A percentile compares a stretch with the other conserved stretches of the same genome.
These are phyloP conservation scores for Suhomyces coccinellae DNA, from an alignment of 1,139 yeast species.

Conservation along the genomic window DNA sequence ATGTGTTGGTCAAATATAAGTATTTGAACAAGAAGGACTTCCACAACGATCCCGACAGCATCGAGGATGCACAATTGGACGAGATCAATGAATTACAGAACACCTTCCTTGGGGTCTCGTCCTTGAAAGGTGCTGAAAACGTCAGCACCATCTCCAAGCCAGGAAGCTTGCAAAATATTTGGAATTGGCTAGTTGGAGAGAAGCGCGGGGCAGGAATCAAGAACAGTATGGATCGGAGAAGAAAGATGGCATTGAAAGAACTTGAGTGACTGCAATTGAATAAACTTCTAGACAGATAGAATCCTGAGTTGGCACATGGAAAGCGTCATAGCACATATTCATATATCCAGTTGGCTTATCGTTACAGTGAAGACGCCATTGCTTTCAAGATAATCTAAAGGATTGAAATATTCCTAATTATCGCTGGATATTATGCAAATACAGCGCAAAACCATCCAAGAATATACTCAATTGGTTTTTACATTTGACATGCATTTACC, in stretches of 20 bases:
- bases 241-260: constrained; percentile 45
- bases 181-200: constrained; percentile 29
- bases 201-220: constrained; percentile 19
- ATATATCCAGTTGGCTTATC: not conserved
- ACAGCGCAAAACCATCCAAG: no score
- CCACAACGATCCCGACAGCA: constrained; percentile 25
- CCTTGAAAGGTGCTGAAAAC: constrained; percentile 41
- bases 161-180: constrained; percentile 22
- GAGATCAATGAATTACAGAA: constrained; percentile 35
- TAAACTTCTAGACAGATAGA: not conserved
- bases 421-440: no score
- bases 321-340: not conserved
- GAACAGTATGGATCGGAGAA: constrained; percentile 39
- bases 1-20: constrained; percentile 22
- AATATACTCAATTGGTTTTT: no score
- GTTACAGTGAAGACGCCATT: no score
- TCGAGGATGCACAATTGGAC: constrained; percentile 23
- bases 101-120: constrained; percentile 41
- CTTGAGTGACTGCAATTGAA: constrained; percentile 26
- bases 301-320: not conserved
- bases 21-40: constrained; percentile 32
- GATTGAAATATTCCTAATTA: no score
- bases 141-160: constrained; percentile 33
- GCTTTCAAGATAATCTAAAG: no score
- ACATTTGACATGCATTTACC: not conserved